Conservation (phyloP, 2,329 filamentous ascomycete species). For the Byssothecium circinans region DNA sequence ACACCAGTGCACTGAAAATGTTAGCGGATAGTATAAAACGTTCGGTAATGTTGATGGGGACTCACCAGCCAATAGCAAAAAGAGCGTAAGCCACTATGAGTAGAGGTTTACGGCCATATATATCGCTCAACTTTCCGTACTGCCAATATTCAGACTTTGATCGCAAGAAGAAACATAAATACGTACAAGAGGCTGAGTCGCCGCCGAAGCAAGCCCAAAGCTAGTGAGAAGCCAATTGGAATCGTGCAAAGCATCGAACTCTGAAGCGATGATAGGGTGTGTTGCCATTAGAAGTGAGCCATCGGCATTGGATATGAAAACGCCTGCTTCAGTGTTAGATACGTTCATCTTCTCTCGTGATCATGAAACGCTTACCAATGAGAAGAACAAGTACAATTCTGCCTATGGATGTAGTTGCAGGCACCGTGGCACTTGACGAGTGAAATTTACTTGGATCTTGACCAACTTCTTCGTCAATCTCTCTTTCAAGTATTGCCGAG, state of each 20-base stretch:
- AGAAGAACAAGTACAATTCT: slow-evolving; percentile 5
- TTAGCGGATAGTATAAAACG: neutral
- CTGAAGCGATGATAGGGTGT: slow-evolving; percentile 54
- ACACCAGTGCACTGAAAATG: slow-evolving; percentile 4
- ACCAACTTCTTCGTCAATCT: no score
- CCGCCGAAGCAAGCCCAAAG: slow-evolving; percentile 47
- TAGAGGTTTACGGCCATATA: slow-evolving; percentile 47
- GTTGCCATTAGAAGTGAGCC: slow-evolving; percentile 67
- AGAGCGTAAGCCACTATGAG: slow-evolving; percentile 45
- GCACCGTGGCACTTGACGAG: no score
- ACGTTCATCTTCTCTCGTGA: neutral
- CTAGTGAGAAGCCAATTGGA: slow-evolving; percentile 49
- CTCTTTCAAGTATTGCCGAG: no score
- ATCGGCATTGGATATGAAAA: slow-evolving; percentile 68
- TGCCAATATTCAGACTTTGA: neutral
- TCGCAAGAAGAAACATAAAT: neutral
- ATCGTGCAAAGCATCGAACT: slow-evolving; percentile 45
- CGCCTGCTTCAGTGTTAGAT: slow-evolving; percentile 2
- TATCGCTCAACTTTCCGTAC: slow-evolving; percentile 50
- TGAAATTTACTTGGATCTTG: no score
- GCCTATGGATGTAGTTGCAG: neutral
- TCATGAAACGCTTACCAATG: neutral
- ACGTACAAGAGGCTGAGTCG: slow-evolving; percentile 32
- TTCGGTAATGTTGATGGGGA: neutral
- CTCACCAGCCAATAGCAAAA: slow-evolving; percentile 39